Base-by-base conservation (phyloP, 768 basidiomycete genomes). In the Wakefieldia striispora region DNA sequence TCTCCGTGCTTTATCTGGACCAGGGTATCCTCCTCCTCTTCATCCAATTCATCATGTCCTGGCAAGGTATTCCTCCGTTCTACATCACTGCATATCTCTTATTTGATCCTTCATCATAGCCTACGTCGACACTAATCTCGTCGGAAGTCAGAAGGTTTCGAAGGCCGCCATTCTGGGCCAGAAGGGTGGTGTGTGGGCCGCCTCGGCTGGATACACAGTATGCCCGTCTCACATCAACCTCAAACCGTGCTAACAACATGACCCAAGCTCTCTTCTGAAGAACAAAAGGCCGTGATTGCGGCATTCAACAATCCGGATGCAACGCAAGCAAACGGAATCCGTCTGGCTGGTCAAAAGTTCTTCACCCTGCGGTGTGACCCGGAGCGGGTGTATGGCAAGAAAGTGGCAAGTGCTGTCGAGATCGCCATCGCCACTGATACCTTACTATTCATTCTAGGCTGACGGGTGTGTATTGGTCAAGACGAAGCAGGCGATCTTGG, bases 91-190 rank as follows among this genome's bases (percentile, higher is more conserved):
- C 8, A 5, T 0, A 9, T 14, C 23, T 19, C 16, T 23, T 4
- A 9, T 52, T 49, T 53, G 35, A 52, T 6, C 84, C 87, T 57
- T 83, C 70, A 8, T 9, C 17, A 9, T 53, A 94, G 91, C 68
- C 37, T 93, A 91, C 70, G 88, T 93, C 68, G 89, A 94, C 67
- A 69, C 69, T 58, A 85, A 91, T 68, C 84, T 95, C 53, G 58
- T 95, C 52, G 88, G 83, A 12, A 83, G 67, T 50, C 80, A 80
- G 62, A 91, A 82, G 73, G 71, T 95, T 59, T 14, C 72, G 7
- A 79, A 74, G 65, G 94, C 91, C 46, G 91, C 91, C 33, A 68
- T 68, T 43, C 29, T 68, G n/a, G 66, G 66, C 23, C 54, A 27
- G 3, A 47, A 51, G 35, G 67, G 66, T 23, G 67, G 66, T 34